phyloP scores from a whole-genome alignment of 345 rosid genomes.

The Rhizophora apiculata region DNA sequence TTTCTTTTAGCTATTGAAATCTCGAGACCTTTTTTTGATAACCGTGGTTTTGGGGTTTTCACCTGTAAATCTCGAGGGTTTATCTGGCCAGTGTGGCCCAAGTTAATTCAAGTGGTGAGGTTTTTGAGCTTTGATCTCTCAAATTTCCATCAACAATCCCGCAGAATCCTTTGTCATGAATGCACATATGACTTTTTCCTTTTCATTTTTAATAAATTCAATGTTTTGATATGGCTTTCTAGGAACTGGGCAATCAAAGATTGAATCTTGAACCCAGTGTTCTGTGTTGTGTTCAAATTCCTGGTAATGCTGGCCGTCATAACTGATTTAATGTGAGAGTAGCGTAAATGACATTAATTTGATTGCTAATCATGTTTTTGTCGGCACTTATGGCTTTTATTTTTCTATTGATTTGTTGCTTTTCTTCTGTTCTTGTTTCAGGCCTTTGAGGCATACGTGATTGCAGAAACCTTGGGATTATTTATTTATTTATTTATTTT shows the following conservation, averaged over 20 bases:
- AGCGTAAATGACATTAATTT: constrained; percentile 7
- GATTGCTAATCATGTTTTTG: background rate
- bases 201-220: background rate
- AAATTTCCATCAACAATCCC: too few relatives aligned
- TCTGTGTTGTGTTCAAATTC: background rate
- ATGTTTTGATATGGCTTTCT: background rate
- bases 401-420: background rate
- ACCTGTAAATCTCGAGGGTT: too few relatives aligned
- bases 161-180: too few relatives aligned
- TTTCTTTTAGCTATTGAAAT: background rate
- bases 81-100: too few relatives aligned
- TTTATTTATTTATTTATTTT: background rate
- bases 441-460: too few relatives aligned
- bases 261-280: background rate
- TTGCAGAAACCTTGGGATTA: too few relatives aligned
- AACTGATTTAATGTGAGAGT: background rate
- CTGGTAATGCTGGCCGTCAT: background rate
- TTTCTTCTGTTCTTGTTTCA: background rate
- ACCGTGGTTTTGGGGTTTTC: background rate
- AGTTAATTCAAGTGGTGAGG: too few relatives aligned
- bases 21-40: background rate
- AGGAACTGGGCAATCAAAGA: background rate
- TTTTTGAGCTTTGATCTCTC: too few relatives aligned
- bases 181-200: background rate
- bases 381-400: background rate